A percentile compares a stretch with the other conserved stretches of the same genome.
These are phyloP conservation scores for Phialophora macrospora DNA, from an alignment of 2,329 filamentous ascomycete genomes.

Conservation along the genomic window DNA sequence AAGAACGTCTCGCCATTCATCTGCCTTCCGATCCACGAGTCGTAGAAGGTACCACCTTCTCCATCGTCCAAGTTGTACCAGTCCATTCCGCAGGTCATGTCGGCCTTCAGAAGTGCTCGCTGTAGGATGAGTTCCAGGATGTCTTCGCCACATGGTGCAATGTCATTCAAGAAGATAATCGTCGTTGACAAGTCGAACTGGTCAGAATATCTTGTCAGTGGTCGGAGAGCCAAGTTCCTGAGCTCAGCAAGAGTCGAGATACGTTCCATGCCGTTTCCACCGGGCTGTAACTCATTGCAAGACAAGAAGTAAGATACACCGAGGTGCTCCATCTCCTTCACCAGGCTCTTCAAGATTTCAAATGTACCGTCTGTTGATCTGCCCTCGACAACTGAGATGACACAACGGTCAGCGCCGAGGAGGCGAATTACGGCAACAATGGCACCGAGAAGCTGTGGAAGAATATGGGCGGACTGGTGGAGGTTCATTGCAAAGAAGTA, in stretches of 20 bases:
- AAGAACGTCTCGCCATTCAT: conserved; percentile 63
- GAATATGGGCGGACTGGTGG: conserved; percentile 51
- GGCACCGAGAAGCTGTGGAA: conserved; percentile 59
- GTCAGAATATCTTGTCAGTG: conserved; percentile 45
- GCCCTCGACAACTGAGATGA: conserved; percentile 62
- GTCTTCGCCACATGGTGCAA: conserved; percentile 60
- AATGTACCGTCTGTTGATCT: conserved; percentile 61
- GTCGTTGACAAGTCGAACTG: conserved; percentile 47
- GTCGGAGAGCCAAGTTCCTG: conserved; percentile 59
- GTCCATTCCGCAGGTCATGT: conserved; percentile 65
- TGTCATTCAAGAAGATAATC: conserved; percentile 61
- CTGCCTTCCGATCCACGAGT: conserved; percentile 61
- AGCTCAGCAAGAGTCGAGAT: conserved; percentile 57
- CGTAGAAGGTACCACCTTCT: conserved; percentile 58
- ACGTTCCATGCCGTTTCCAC: conserved; percentile 46
- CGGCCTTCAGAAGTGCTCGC: conserved; percentile 52
- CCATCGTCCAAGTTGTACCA: conserved; percentile 53
- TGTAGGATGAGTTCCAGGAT: conserved; percentile 63
- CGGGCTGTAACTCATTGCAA: conserved; percentile 53
- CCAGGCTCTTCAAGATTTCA: conserved; percentile 55
- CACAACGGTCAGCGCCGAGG: conserved; percentile 58
- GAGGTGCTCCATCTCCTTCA: conserved; percentile 46
- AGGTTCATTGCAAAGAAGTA: conserved; percentile 63
- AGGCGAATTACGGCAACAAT: conserved; percentile 58
- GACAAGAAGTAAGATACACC: conserved; percentile 38